Conservation (phyloP, 306 rosid genomes). For the Biancaea sappan region DNA sequence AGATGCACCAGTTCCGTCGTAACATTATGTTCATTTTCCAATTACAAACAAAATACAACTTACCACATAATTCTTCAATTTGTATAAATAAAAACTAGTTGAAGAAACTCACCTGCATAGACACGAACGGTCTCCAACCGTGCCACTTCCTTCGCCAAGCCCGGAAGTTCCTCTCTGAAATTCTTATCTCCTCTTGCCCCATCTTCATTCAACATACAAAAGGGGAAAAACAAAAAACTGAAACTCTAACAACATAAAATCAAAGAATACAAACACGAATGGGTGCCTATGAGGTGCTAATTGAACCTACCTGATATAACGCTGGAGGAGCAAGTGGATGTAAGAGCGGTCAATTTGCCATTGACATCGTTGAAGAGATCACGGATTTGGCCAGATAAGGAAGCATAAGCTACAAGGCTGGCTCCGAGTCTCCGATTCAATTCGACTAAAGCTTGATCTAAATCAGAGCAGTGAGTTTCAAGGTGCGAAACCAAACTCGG, state of each 20-base stretch:
- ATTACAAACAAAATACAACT: not conserved
- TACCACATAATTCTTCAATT: conserved; percentile 10
- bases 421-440: conserved; percentile 63
- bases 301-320: conserved; percentile 41
- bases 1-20: not conserved
- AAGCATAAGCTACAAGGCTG: conserved; percentile 56
- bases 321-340: conserved; percentile 49
- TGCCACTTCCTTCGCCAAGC: conserved; percentile 91
- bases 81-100: conserved; percentile 11
- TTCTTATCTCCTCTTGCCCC: conserved; percentile 51
- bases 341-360: conserved; percentile 47
- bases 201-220: conserved; percentile 37
- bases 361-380: conserved; percentile 44
- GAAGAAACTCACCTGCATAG: conserved; percentile 65
- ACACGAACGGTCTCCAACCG: conserved; percentile 80
- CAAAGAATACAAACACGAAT: not conserved
- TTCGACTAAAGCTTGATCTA: conserved; percentile 61
- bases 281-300: not conserved
- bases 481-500: conserved; percentile 60
- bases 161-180: conserved; percentile 81
- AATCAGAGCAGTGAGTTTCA: conserved; percentile 55
- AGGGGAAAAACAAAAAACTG: too few relatives aligned
- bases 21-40: not conserved
- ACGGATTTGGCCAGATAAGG: conserved; percentile 62
- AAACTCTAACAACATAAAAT: conserved; percentile 8